phyloP scores from a whole-genome alignment of 1,284 basidiomycete species.

The Microbotryum intermedium region DNA sequence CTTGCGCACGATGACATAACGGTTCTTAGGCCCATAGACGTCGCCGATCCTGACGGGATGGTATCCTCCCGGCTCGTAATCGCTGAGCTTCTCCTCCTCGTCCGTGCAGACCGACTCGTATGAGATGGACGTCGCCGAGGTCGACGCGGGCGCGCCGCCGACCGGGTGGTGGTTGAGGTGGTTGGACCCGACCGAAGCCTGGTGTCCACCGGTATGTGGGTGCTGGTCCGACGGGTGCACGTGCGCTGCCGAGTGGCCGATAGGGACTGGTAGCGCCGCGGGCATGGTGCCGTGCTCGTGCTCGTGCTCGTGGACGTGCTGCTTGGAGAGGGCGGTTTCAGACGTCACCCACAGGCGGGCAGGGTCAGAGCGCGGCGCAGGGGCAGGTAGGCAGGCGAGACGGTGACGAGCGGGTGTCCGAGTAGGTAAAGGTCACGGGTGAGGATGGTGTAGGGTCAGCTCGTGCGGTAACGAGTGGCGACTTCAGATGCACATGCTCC shows the following conservation, averaged over 20 bases:
- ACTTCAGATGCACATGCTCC: too few species aligned
- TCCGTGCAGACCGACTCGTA: conserved; percentile 33
- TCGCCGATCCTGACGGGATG: conserved; percentile 83
- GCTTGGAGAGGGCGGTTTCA: too few species aligned
- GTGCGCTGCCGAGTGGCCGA: neutral
- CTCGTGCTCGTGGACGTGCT: too few species aligned
- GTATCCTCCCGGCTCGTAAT: conserved; percentile 86
- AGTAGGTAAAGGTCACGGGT: too few species aligned
- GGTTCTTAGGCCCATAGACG: conserved; percentile 57
- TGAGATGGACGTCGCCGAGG: conserved; percentile 20
- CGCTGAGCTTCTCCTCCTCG: conserved; percentile 40
- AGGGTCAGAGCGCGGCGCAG: too few species aligned
- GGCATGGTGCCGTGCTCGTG: too few species aligned
- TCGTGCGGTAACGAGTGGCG: too few species aligned
- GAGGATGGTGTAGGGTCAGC: too few species aligned
- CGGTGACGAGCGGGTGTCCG: too few species aligned
- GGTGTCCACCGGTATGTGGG: conserved; percentile 22
- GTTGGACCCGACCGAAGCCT: conserved; percentile 7
- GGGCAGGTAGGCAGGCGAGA: too few species aligned
- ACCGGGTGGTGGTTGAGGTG: neutral
- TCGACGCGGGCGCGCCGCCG: conserved; percentile 1
- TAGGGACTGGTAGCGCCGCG: too few species aligned
- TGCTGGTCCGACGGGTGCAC: conserved; percentile 19
- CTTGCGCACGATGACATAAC: conserved; percentile 88
- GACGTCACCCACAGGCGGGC: too few species aligned